Base-by-base conservation (phyloP, 2,329 filamentous ascomycete species). In the Hypoxylon sp. region DNA sequence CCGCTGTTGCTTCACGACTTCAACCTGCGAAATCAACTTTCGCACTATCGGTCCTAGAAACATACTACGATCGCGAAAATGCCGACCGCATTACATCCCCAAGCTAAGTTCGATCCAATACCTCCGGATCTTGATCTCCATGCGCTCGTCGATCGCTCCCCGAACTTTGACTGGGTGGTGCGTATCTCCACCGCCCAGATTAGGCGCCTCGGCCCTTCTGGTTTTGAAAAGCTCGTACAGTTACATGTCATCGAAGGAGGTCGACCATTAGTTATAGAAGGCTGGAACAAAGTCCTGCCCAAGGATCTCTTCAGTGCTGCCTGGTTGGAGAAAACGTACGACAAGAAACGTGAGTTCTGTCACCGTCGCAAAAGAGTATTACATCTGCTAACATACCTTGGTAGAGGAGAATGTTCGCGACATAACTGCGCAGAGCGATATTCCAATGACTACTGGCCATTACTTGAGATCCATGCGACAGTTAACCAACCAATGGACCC, bases 101-200 rank as follows among this genome's bases (percentile, higher is more conserved):
- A 94, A 77, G 94, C 94, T 14, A 93, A 94, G 57, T 98, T 98
- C 80, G 94, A 97, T 79, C 94, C 95, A 1, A 92, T 98, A 51
- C 88, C 94, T 0, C 94, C 94, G 0, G 89, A 95, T 76, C 88
- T 98, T 63, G 91, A 98, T 77, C 84, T 98, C 14, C 83, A 88
- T 42, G 82, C 83, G 0, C 84, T 98, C 1, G 93, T 98, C 14
- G 91, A 96, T 63, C 86, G 87, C 8, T 92, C 91, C 0, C 86
- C 90, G 2, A 97, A 97, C 76, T 97, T 99, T 76, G 90, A 94
- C 80, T 96, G 92, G 88, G 94, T 92, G 6, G 88, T 92, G 55
- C 90, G 94, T 53, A 92, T 98, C 37, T 91, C 91, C 4, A 91
- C 89, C 70, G 86, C 92, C 33, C 92, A 93, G 78, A 92, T 98